Evolutionary conservation across 164 flowering plant genomes (phyloP).

Genomic region (Tetracentron sinense): DNA sequence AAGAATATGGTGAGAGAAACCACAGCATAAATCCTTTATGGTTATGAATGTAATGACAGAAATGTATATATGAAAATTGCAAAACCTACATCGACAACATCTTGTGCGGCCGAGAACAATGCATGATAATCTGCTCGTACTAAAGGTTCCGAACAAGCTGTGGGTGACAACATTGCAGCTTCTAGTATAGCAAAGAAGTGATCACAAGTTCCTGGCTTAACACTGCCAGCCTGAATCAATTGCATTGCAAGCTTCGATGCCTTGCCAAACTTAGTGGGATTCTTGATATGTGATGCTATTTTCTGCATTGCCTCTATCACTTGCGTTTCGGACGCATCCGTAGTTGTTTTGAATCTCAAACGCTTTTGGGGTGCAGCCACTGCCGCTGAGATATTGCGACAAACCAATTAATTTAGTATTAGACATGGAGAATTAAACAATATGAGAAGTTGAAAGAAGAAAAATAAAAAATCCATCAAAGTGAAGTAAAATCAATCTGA

Average conservation of each 20-base stretch:
- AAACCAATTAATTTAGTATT: neutral
- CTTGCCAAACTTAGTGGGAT: slow-evolving; percentile 65
- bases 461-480: neutral
- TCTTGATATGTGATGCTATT: slow-evolving; percentile 80
- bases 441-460: neutral
- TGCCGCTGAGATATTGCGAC: slow-evolving; percentile 14
- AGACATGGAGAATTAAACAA: neutral
- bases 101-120: slow-evolving; percentile 74
- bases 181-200: slow-evolving; percentile 77
- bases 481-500: neutral
- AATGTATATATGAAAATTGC: neutral
- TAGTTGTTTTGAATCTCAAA: slow-evolving; percentile 72
- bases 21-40: neutral
- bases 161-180: slow-evolving; percentile 73
- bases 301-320: slow-evolving; percentile 90
- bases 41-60: neutral
- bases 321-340: slow-evolving; percentile 81
- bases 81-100: slow-evolving; percentile 50
- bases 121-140: slow-evolving; percentile 79
- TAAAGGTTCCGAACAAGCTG: slow-evolving; percentile 64
- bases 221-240: slow-evolving; percentile 83
- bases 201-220: slow-evolving; percentile 61
- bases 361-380: slow-evolving; percentile 51
- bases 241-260: slow-evolving; percentile 96
- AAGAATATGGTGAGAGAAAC: slow-evolving; percentile 6